Evolutionary conservation across 2,329 filamentous ascomycete species (phyloP), one percentile per base, ranked within the genome.

Genomic region (Ceratocystis papillata): DNA sequence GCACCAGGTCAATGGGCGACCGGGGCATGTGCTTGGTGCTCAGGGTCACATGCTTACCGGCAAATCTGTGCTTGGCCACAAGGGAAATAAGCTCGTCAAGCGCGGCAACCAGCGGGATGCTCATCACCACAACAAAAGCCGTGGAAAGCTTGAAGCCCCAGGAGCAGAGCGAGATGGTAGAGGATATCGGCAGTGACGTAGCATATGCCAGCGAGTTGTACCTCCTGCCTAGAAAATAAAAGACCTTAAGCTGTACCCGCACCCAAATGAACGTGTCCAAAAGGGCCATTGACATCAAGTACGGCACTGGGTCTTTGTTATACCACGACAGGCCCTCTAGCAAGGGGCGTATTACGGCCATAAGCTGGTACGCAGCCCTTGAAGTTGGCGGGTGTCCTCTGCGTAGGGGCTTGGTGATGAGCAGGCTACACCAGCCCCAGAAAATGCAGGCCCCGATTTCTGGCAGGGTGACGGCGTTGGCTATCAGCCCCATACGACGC

Each of bases 251-350:
- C 20, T 62, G 63, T 5, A 65, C 50, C 10, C 63, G 63, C 10
- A 67, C 66, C 63, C 66, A 67, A 17, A 67, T 41, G 20, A 67
- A 67, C 2, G 45, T 17, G 25, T 67, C 66, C 12, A 67, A 60
- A 15, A 62, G 30, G 25, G 63, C 63, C 2, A 65, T 60, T 8
- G 66, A 67, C 10, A 37, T 10, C 7, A 28, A 37, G 28, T 67
- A 67, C 1, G 53, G 28, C 17, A 46, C n/a, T 15, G 10, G 15
- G 41, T 62, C 48, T 5, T 44, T 41, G 7, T 22, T 59, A 12
- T 37, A 33, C 57, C 63, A 67, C 6, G 66, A 46, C 44, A 45
- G 30, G 20, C 45, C 45, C 22, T 67, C 66, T 15, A 67, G 22
- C 6, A 48, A 2, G n/a, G 66, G 66, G n/a, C 66, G 62, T 1